These are phyloP conservation scores for Metschnikowia similis DNA, from an alignment of 805 yeast species.

Conservation along the genomic window DNA sequence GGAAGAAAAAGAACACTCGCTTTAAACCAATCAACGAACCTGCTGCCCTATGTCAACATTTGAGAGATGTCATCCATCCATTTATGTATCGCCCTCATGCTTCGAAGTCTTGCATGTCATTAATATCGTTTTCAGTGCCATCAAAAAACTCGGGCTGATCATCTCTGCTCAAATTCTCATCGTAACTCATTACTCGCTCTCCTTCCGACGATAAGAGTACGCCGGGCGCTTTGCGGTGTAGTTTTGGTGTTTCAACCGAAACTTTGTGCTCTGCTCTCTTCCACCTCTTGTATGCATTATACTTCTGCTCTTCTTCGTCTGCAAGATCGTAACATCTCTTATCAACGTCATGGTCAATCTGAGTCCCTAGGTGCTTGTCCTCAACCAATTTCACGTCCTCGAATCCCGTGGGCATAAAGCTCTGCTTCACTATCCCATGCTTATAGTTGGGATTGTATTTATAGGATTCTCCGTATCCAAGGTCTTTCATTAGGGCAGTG, in stretches of 20 bases:
- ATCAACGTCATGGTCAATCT: conserved; percentile 15
- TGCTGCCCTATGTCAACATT: neutral
- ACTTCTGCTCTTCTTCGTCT: conserved; percentile 10
- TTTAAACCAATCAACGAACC: neutral
- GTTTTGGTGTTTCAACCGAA: neutral
- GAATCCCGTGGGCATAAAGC: conserved; percentile 62
- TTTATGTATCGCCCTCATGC: neutral
- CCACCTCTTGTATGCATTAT: conserved; percentile 15
- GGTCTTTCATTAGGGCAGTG: conserved; percentile 79
- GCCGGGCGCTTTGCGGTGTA: neutral
- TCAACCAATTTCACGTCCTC: conserved; percentile 45
- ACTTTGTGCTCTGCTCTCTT: neutral
- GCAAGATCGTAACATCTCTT: conserved; percentile 2
- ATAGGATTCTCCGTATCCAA: conserved; percentile 81
- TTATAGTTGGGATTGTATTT: conserved; percentile 82
- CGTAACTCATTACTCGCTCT: conserved; percentile 19
- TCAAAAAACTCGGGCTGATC: conserved; percentile 40
- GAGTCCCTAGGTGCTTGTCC: conserved; percentile 51
- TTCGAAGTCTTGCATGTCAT: neutral
- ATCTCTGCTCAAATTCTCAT: conserved; percentile 31
- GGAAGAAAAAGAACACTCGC: neutral
- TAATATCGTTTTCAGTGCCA: conserved; percentile 20
- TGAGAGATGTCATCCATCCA: neutral
- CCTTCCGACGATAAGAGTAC: conserved; percentile 9
- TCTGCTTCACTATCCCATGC: conserved; percentile 71